Base-by-base conservation (phyloP, 352 stramenopile genomes). In the Phytophthora tubulina region DNA sequence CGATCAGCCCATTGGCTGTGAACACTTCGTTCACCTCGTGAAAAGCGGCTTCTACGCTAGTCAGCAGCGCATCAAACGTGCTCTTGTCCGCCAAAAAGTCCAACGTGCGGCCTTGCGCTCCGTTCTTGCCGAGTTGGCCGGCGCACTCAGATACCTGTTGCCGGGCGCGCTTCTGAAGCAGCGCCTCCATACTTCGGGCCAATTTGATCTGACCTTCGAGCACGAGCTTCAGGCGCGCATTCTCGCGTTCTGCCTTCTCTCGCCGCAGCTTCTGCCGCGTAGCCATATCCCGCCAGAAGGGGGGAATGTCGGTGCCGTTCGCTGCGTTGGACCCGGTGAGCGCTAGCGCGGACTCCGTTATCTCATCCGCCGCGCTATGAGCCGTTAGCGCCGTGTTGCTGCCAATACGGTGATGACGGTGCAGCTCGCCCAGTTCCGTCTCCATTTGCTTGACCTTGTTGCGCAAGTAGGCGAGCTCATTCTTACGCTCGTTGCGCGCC, bases 401-500 rank as follows among this genome's bases (percentile, higher is more conserved):
- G 30, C 27, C 51, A 15, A 54, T 31, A 41, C 31, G 53, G 27
- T 79, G 66, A 13, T 51, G 65, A 33, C 21, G 21, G 21, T 68
- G 54, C 42, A 81, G 53, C 44, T 74, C 77, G 35, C 51, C 36
- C 61, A 79, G 42, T 32, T 75, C 63, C 17, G 61, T 67, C 58
- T 82, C 67, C 78, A 85, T 85, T 70, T 86, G 79, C 32, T 61
- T 51, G 7, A 87, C 78, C 7, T 76, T 82, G 41, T 79, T 75
- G 63, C 79, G 79, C 61, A 88, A 46, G 42, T 87, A 88, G 15
- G 82, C 72, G 48, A 89, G 70, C 69, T 89, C 81, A 39, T 89
- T 73, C 52, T 87, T 87, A 38, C 75, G 77, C 59, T 84, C 70
- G 48, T 82, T 74, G 21, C 74, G 77, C 44, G 74, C 74, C 52